These are phyloP conservation scores for Diaporthe vaccinii DNA, from an alignment of 2,329 filamentous ascomycete genomes.

Conservation along the genomic window DNA sequence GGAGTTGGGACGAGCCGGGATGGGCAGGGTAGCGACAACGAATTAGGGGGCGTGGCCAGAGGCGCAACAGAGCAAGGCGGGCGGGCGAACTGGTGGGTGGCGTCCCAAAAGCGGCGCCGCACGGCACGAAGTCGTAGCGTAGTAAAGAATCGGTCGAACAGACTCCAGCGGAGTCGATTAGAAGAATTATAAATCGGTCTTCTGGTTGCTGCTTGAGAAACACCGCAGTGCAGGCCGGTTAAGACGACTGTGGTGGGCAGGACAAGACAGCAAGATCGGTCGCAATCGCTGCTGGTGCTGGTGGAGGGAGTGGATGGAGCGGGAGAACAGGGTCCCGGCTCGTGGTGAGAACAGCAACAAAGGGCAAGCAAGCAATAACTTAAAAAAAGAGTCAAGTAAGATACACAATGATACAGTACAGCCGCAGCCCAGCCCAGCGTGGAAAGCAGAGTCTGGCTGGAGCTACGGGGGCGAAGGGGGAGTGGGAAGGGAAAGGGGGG, in stretches of 20 bases:
- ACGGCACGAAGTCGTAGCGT: constrained; percentile 13
- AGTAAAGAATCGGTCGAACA: not conserved
- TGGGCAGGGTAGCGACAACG: constrained; percentile 25
- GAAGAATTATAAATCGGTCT: constrained; percentile 26
- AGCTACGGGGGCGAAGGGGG: constrained; percentile 20
- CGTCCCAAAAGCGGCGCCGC: not conserved
- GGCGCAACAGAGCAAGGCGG: not conserved
- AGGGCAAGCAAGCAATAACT: constrained; percentile 10
- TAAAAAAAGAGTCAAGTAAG: constrained; percentile 21
- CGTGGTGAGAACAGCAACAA: constrained; percentile 29
- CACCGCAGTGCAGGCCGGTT: constrained; percentile 39
- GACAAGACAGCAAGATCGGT: constrained; percentile 17
- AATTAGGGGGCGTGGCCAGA: constrained; percentile 17
- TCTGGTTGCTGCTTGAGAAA: constrained; percentile 4
- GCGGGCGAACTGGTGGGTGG: constrained; percentile 16
- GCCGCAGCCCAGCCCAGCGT: constrained; percentile 29
- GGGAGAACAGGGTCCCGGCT: constrained; percentile 27
- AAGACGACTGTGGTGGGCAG: constrained; percentile 40
- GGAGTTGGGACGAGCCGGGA: constrained; percentile 21
- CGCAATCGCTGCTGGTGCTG: constrained; percentile 1
- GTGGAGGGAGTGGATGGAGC: constrained; percentile 27
- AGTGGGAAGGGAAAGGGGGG: not conserved
- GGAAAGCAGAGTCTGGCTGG: constrained; percentile 26
- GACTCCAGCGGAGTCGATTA: constrained; percentile 31
- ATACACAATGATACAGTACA: constrained; percentile 34